Evolutionary conservation across 1,284 basidiomycete genomes (phyloP).

Genomic region (Cutaneotrichosporon daszewskae): DNA sequence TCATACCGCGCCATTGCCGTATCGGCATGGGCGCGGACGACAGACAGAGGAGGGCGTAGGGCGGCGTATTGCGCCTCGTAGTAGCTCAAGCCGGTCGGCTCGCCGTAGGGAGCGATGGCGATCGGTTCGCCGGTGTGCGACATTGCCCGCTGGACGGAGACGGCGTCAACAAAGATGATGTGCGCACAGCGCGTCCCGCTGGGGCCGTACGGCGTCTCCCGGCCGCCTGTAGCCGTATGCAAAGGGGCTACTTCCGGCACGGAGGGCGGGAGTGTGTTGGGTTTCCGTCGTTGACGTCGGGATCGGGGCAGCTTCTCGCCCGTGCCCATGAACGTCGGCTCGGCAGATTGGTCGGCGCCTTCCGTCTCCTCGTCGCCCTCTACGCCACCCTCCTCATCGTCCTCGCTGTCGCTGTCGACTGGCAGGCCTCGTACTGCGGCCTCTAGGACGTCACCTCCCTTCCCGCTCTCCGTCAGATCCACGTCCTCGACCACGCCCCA

Average conservation of each 20-base stretch:
- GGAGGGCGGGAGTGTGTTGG: slow-evolving; percentile 57
- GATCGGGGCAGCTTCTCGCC: slow-evolving; percentile 32
- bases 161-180: slow-evolving; percentile 67
- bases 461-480: slow-evolving; percentile 49
- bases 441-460: slow-evolving; percentile 31
- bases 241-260: slow-evolving; percentile 42
- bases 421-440: slow-evolving; percentile 27
- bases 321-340: slow-evolving; percentile 51
- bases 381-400: slow-evolving; percentile 45
- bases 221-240: slow-evolving; percentile 27
- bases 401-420: slow-evolving; percentile 23
- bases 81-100: slow-evolving; percentile 63
- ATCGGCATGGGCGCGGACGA: slow-evolving; percentile 68
- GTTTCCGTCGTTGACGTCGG: slow-evolving; percentile 25
- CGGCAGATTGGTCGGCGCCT: slow-evolving; percentile 36
- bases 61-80: slow-evolving; percentile 61
- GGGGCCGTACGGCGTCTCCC: slow-evolving; percentile 21
- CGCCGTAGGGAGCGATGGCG: slow-evolving; percentile 40
- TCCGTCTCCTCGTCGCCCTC: slow-evolving; percentile 44
- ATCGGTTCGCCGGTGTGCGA: slow-evolving; percentile 25
- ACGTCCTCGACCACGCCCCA: slow-evolving; percentile 72
- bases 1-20: slow-evolving; percentile 69
- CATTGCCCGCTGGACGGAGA: slow-evolving; percentile 62
- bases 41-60: slow-evolving; percentile 63
- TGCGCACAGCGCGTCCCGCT: slow-evolving; percentile 55